Base-by-base conservation (phyloP, 139 green algal species). In the Closterium sp. region DNA sequence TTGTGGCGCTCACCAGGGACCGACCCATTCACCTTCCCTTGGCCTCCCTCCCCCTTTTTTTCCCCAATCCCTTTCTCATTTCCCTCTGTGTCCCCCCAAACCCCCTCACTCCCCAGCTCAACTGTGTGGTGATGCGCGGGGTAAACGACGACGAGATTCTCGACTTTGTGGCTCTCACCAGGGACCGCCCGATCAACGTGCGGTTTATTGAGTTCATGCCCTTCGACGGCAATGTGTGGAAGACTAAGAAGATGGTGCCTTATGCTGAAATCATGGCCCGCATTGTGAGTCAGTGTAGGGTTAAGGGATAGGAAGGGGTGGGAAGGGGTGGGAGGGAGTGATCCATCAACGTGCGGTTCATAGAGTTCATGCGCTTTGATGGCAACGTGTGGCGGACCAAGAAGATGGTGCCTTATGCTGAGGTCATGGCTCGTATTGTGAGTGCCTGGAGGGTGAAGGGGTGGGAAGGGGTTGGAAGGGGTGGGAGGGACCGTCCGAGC, bases 171-270 rank as follows among this genome's bases (percentile, higher is more conserved):
- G 96, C 97, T 90, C 91, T 99, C 11, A 99, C 98, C 9, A 89
- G 95, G 0, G 27, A 97, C 31, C 84, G 87, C 79, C 96, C 96
- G 34, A 93, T 99, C 95, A 99, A 99, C 95, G 98, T 99, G 88
- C 96, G 98, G 24, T 99, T 99, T 96, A 99, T 99, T 70, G 98
- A 99, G 97, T 99, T 98, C 96, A 99, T 99, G 98, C 98, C 98
- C n/a, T 99, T 99, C 90, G 97, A 99, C 91, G 98, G 98, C 89
- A 99, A 99, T 91, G 97, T 97, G 24, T 99, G 98, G 98, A 93
- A 88, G 24, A 91, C 89, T 10, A 86, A 31, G 21, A 98, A 98
- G 95, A 97, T 99, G 97, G 97, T 98, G 50, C 89, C 96, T 0
- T 99, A 98, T 94, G 93, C 89, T 29, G 97, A 99, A 88, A 96